Percentiles rank a stretch among this genome's conserved stretches.
These are phyloP conservation scores for Pinus taeda DNA, from an alignment of 75 land plant genomes.

Conservation along the genomic window DNA sequence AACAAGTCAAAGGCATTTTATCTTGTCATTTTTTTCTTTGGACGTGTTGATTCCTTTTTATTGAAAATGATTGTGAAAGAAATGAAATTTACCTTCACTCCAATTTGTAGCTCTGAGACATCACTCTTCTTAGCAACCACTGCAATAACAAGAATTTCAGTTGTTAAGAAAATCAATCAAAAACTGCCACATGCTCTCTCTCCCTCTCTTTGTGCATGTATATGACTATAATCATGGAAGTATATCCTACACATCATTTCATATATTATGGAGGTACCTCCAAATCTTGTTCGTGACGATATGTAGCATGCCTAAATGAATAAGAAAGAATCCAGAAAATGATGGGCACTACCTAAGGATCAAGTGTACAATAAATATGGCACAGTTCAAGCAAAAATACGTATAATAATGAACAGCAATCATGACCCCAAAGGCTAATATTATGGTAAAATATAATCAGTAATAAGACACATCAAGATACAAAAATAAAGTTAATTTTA, in stretches of 20 bases:
- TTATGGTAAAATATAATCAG: background rate
- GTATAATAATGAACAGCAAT: background rate
- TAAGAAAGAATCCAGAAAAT: background rate
- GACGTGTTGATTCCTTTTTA: background rate
- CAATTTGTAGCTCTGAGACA: slow-evolving; percentile 69
- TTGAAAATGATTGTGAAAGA: background rate
- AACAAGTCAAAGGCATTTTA: background rate
- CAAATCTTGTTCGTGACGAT: background rate
- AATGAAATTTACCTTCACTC: slow-evolving; percentile 46
- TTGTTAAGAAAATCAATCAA: background rate
- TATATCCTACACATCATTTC: background rate
- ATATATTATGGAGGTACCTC: background rate
- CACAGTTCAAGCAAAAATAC: background rate
- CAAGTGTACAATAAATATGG: background rate
- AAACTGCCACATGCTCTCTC: background rate
- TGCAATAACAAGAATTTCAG: slow-evolving; percentile 9
- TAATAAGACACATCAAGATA: background rate
- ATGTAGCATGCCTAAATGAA: background rate
- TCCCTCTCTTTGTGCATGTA: background rate
- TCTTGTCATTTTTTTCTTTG: background rate
- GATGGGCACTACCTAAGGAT: background rate
- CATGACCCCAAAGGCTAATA: background rate
- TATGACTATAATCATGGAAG: background rate
- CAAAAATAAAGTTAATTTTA: background rate
- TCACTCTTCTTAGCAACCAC: slow-evolving; percentile 43